These are phyloP conservation scores for Macadamia tetraphylla DNA, from an alignment of 164 flowering plant genomes.

Conservation along the genomic window DNA sequence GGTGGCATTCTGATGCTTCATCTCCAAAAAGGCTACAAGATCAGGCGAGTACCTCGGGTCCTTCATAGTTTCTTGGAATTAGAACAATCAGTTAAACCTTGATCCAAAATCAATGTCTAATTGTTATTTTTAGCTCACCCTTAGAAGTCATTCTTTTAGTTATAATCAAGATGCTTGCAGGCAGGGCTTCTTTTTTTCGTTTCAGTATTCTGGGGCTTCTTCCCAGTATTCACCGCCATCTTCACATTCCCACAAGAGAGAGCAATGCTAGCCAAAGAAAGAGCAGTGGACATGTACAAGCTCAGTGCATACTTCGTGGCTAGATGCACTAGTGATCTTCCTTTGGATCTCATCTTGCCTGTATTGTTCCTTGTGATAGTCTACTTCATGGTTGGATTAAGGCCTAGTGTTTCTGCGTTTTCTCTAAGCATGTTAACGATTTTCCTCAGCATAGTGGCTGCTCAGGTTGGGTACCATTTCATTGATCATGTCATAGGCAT, in stretches of 20 bases:
- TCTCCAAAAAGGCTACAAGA: conserved; percentile 10
- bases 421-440: conserved; percentile 21
- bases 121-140: too few species aligned
- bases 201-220: conserved; percentile 35
- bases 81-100: too few species aligned
- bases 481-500: too few species aligned
- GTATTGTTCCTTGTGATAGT: conserved; percentile 21
- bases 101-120: too few species aligned
- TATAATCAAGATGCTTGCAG: conserved; percentile 16
- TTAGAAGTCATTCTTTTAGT: neutral
- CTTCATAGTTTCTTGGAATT: neutral
- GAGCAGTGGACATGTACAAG: conserved; percentile 30
- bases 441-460: conserved; percentile 25
- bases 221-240: conserved; percentile 30
- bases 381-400: conserved; percentile 32
- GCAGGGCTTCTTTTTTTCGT: conserved; percentile 29
- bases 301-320: conserved; percentile 30
- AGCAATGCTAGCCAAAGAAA: conserved; percentile 32
- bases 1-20: conserved; percentile 35
- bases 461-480: conserved; percentile 17
- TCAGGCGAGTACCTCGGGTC: conserved; percentile 3
- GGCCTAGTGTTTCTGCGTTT: conserved; percentile 15
- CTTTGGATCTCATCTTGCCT: conserved; percentile 30
- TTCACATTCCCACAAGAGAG: conserved; percentile 40
- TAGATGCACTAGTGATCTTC: conserved; percentile 26